Conservation (phyloP, 345 rosid species). For the Cardamine chenopodiifolia region DNA sequence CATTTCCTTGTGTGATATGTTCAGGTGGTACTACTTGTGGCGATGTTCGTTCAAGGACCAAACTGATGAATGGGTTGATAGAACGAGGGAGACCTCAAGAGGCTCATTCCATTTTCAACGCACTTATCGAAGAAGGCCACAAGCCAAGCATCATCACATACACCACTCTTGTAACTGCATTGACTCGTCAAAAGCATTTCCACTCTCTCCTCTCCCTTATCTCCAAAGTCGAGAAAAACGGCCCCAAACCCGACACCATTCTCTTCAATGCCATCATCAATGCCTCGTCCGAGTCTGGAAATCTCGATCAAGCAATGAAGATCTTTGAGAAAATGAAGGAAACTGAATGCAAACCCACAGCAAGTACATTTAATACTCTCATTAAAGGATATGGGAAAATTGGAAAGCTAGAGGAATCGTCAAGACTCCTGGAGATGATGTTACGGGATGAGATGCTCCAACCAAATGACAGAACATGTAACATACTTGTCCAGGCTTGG, state of each 20-base stretch:
- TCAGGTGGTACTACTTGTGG: slow-evolving; percentile 61
- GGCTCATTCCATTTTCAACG: slow-evolving; percentile 63
- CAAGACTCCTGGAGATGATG: slow-evolving; percentile 67
- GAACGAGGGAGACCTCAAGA: slow-evolving; percentile 79
- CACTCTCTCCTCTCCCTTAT: slow-evolving; percentile 63
- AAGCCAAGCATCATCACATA: slow-evolving; percentile 81
- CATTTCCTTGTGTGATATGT: slow-evolving; percentile 66
- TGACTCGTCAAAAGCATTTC: slow-evolving; percentile 66
- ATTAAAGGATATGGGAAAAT: slow-evolving; percentile 81
- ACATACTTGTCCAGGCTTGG: slow-evolving; percentile 82
- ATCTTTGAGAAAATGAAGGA: slow-evolving; percentile 79
- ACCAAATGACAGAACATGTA: slow-evolving; percentile 79
- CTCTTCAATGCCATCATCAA: slow-evolving; percentile 92
- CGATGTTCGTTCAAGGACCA: slow-evolving; percentile 82
- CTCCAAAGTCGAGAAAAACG: slow-evolving; percentile 69
- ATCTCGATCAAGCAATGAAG: slow-evolving; percentile 75
- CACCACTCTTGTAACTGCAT: slow-evolving; percentile 73
- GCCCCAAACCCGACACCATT: slow-evolving; percentile 79
- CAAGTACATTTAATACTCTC: slow-evolving; percentile 85
- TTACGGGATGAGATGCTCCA: slow-evolving; percentile 54
- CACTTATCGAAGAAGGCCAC: slow-evolving; percentile 77
- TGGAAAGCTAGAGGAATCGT: slow-evolving; percentile 74
- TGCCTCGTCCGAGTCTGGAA: slow-evolving; percentile 84
- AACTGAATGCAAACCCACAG: slow-evolving; percentile 74
- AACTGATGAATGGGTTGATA: slow-evolving; percentile 74